phyloP scores from a whole-genome alignment of 306 rosid genomes.

The Cucumis hystrix region DNA sequence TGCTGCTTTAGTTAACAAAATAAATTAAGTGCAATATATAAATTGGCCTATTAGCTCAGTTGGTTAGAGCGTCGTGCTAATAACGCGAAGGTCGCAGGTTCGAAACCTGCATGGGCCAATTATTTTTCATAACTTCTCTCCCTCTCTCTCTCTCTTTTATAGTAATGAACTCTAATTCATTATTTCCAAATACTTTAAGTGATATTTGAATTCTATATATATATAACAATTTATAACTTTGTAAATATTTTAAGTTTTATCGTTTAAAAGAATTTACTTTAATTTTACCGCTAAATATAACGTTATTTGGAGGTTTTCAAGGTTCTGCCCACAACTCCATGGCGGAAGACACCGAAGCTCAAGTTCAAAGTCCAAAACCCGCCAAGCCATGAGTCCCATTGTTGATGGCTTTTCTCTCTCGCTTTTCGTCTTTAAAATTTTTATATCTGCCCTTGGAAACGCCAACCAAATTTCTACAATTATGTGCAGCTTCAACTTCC shows the following conservation, averaged over 20 bases:
- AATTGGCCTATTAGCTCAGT: background rate
- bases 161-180: too few relatives aligned
- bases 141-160: too few relatives aligned
- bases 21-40: fast-evolving
- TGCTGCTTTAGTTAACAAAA: too few relatives aligned
- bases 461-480: background rate
- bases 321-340: background rate
- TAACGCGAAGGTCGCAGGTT: background rate
- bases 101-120: background rate
- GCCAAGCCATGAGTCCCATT: background rate
- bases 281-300: too few relatives aligned
- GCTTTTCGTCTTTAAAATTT: slow-evolving; percentile 8
- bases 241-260: too few relatives aligned
- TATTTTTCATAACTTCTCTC: too few relatives aligned
- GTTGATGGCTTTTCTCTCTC: slow-evolving; percentile 13
- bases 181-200: too few relatives aligned
- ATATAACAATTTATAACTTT: too few relatives aligned
- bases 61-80: background rate
- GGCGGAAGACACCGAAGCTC: background rate
- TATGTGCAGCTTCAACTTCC: slow-evolving; percentile 17
- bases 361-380: background rate
- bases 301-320: too few relatives aligned
- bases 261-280: too few relatives aligned
- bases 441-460: slow-evolving; percentile 4
- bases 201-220: too few relatives aligned